Evolutionary conservation across 805 yeast species (phyloP), one percentile per base, ranked within the genome.

Genomic region (Saturnispora besseyi): DNA sequence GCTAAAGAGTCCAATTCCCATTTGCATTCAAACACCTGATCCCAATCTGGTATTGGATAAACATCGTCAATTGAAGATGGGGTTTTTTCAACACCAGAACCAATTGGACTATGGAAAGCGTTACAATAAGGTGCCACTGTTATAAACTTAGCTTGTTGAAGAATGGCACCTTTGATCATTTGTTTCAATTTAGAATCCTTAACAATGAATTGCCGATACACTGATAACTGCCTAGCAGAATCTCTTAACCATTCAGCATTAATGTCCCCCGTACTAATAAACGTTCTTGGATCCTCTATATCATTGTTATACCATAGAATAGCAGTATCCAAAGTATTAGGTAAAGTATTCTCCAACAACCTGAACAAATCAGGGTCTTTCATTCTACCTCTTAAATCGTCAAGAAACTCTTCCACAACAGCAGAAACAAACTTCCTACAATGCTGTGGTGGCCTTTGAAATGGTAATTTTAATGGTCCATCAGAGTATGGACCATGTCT

Each of bases 201-300:
- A 37, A 67, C 66, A 12, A 81, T 66, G 22, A 87, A 71, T 7
- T 79, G 78, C 57, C 82, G 81, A 63, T 87, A 89, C 2, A 85
- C 86, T 4, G 87, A 76, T 44, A 88, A 66, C 61, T 88, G 96
- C 57, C 93, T 71, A 0, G 95, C 87, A 1, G 95, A 81, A 64
- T 88, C 96, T 48, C 96, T 68, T 45, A 88, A 68, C 96, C 96
- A 88, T 64, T 88, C 96, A 2, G 96, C 96, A 62, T 87, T 89
- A 50, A 88, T 88, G 61, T 88, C 96, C 9, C 96, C 96, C 0
- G 96, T 88, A 31, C 87, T 91, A 1, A 88, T 77, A 64, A 88
- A 88, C 0, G 95, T 73, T 53, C 80, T 77, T 0, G 89, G 77
- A 50, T 57, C 24, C 51, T 55, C 41, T 11, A 44, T 52, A 15